A percentile compares a stretch with the other conserved stretches of the same genome.
Evolutionary conservation across 257 asterid genomes (phyloP).

Genomic region (Forsythia suspensa): DNA sequence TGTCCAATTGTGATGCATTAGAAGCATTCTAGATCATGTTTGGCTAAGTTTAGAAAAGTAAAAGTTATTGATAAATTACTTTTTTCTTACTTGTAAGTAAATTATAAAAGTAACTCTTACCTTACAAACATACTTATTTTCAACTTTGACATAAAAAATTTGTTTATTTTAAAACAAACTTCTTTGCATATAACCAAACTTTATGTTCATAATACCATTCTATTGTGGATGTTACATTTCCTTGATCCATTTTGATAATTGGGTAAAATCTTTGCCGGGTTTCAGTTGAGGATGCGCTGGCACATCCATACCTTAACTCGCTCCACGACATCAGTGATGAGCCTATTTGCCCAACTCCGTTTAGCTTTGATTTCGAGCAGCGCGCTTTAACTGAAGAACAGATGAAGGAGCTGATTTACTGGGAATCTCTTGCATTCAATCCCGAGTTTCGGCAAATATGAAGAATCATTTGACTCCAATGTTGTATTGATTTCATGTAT

Average conservation of each 20-base stretch:
- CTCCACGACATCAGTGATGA: constrained; percentile 97
- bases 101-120: neutral
- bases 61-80: neutral
- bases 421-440: constrained; percentile 85
- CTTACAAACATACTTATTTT: neutral
- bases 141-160: too few species aligned
- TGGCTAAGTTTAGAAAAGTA: neutral
- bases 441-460: constrained; percentile 79
- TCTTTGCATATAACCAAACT: neutral
- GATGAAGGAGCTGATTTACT: constrained; percentile 92
- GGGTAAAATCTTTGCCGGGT: neutral
- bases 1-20: neutral
- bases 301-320: constrained; percentile 88
- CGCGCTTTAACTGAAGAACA: constrained; percentile 89
- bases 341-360: constrained; percentile 76
- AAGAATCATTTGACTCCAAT: constrained; percentile 16
- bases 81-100: too few species aligned
- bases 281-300: constrained; percentile 91
- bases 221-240: neutral
- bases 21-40: neutral
- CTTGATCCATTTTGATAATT: neutral
- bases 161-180: too few species aligned
- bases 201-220: neutral
- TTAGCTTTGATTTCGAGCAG: constrained; percentile 90
- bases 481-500: constrained; percentile 31